Conservation (phyloP, 2,329 filamentous ascomycete genomes). For the Hymenoscyphus linearis region DNA sequence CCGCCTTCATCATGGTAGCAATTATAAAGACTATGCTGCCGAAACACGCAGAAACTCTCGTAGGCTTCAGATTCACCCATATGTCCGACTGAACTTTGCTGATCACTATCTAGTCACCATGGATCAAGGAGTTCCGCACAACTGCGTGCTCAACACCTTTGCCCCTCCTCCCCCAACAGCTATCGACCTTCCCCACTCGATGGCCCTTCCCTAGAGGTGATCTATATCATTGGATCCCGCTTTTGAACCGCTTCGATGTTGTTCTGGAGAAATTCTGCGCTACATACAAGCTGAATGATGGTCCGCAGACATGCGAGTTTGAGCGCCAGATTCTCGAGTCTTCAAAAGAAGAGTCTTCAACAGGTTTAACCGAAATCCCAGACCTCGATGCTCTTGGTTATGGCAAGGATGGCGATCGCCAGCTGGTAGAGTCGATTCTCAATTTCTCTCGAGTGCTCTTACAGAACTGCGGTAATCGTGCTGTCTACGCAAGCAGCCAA, state of each 20-base stretch:
- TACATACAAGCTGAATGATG: constrained; percentile 73
- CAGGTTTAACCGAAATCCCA: constrained; percentile 41
- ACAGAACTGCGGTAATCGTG: constrained; percentile 94
- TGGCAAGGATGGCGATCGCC: constrained; percentile 68
- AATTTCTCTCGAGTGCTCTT: constrained; percentile 82
- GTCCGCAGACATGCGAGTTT: constrained; percentile 77
- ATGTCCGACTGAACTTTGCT: constrained; percentile 13
- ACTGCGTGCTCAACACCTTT: constrained; percentile 64
- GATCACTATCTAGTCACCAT: constrained; percentile 63
- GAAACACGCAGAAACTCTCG: constrained; percentile 63
- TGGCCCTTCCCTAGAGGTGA: constrained; percentile 97
- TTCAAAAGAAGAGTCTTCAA: constrained; percentile 37
- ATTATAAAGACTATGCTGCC: constrained; percentile 62
- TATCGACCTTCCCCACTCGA: constrained; percentile 75
- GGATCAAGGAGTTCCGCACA: constrained; percentile 75
- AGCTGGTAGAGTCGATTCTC: constrained; percentile 74
- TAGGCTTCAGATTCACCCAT: constrained; percentile 36
- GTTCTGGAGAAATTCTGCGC: constrained; percentile 77
- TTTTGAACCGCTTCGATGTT: constrained; percentile 88
- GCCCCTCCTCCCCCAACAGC: constrained; percentile 69
- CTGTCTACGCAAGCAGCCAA: constrained; percentile 89
- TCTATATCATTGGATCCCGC: constrained; percentile 94
- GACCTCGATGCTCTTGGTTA: constrained; percentile 58
- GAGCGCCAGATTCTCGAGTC: constrained; percentile 56
- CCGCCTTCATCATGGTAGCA: constrained; percentile 57